Percentiles rank a stretch among this genome's conserved stretches.
Conservation (phyloP, 2,329 filamentous ascomycete species). For the Ceratocystis albifundus region DNA sequence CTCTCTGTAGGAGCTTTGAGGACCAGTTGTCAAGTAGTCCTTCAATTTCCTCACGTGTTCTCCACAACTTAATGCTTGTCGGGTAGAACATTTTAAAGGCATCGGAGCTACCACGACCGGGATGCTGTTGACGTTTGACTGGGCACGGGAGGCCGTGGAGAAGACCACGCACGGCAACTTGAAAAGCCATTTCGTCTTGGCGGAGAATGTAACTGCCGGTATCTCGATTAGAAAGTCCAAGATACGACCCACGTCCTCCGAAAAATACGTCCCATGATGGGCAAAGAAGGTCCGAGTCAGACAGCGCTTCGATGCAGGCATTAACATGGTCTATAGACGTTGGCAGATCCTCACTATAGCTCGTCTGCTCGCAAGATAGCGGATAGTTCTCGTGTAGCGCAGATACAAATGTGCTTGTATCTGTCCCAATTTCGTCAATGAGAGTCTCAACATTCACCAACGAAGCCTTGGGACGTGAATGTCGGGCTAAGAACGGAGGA, state of each 20-base stretch:
- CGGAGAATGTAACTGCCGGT: constrained; percentile 62
- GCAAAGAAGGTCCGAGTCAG: constrained; percentile 75
- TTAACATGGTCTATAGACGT: constrained; percentile 58
- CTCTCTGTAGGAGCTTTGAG: constrained; percentile 46
- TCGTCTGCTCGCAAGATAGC: constrained; percentile 58
- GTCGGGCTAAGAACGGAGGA: constrained; percentile 46
- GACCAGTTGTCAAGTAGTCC: constrained; percentile 60
- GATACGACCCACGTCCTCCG: constrained; percentile 36
- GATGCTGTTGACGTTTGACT: constrained; percentile 50
- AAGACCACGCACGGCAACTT: constrained; percentile 76
- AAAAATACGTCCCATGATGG: constrained; percentile 61
- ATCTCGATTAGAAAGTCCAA: constrained; percentile 40
- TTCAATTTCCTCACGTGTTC: constrained; percentile 69
- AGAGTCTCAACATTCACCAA: constrained; percentile 61
- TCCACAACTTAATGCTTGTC: constrained; percentile 71
- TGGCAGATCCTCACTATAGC: constrained; percentile 39
- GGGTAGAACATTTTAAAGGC: constrained; percentile 90
- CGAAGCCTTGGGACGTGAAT: constrained; percentile 49
- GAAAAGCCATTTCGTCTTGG: constrained; percentile 89
- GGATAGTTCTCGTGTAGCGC: constrained; percentile 90
- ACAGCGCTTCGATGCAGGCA: constrained; percentile 75
- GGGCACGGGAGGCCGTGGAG: constrained; percentile 76
- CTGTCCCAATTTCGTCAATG: constrained; percentile 88
- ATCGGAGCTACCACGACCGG: constrained; percentile 34
- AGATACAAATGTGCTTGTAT: constrained; percentile 79